Conservation (phyloP, 148 eudicot species). For the Amaranthus cruentus region DNA sequence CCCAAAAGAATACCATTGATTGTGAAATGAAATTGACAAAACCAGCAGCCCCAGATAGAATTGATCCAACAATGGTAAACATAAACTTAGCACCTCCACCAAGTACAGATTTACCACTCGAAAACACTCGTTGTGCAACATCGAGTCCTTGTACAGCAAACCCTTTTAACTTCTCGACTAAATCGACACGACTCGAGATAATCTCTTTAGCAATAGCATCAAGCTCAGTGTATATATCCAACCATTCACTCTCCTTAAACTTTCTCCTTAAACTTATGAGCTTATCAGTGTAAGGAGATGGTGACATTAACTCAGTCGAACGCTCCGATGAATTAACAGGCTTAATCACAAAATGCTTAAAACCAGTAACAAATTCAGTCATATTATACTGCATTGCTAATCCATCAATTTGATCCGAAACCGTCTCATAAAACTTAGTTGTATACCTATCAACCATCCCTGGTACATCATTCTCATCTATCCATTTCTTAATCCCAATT, state of each 20-base stretch:
- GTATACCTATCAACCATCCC: constrained; percentile 73
- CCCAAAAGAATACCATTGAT: constrained; percentile 86
- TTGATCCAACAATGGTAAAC: constrained; percentile 53
- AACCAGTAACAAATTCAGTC: constrained; percentile 75
- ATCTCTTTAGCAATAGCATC: constrained; percentile 60
- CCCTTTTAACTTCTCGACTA: constrained; percentile 70
- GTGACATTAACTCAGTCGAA: constrained; percentile 43
- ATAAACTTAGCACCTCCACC: constrained; percentile 77
- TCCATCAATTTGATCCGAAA: constrained; percentile 75
- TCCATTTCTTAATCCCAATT: constrained; percentile 83
- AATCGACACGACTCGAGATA: constrained; percentile 49
- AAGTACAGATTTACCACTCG: constrained; percentile 61
- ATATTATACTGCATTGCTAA: constrained; percentile 85
- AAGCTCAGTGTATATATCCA: constrained; percentile 56
- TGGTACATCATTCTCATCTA: constrained; percentile 94
- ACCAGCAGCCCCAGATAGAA: constrained; percentile 89
- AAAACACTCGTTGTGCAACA: constrained; percentile 59
- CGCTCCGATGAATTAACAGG: constrained; percentile 40
- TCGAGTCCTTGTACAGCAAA: constrained; percentile 77
- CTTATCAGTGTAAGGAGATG: constrained; percentile 67
- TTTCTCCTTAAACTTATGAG: constrained; percentile 53
- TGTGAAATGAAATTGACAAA: constrained; percentile 77
- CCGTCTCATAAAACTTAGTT: constrained; percentile 60
- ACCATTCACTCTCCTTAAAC: constrained; percentile 73
- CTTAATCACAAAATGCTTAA: constrained; percentile 68